Evolutionary conservation across 768 basidiomycete species (phyloP), one percentile per base, ranked within the genome.

Genomic region (Candolleomyces eurysporus): DNA sequence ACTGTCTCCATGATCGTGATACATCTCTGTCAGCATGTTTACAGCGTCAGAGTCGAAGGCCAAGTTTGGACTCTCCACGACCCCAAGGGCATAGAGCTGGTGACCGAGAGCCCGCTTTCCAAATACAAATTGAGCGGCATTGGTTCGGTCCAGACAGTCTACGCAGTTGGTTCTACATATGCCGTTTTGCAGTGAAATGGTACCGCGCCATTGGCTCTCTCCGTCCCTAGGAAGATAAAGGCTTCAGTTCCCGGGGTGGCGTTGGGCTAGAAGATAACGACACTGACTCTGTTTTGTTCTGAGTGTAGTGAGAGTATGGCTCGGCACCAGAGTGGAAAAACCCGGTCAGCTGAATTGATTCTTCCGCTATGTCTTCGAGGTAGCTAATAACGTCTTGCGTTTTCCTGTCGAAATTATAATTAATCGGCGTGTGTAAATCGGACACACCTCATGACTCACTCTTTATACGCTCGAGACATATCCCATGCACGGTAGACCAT

Each of bases 1-100:
- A 94, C 94, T 96, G 69, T 97, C 94, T 1, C 94, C 94, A 66
- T 97, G 95, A 72, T 97, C 94, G 70, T 96, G 94, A 72, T 96
- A 98, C 95, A 99, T 98, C 76, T 97, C 94, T 4, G 95, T 98
- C 66, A 99, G 70, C 86, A 98, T 95, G 71, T 96, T 94, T 45
- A 96, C 91, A 1, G 94, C 95, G 72, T 96, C 96, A 10, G 91
- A 94, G 68, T 96, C 94, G 69, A 96, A 96, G 0, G 88, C 84
- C 42, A 99, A 78, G 68, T 94, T 87, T 0, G 96, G 95, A 60
- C 79, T 87, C 19, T 89, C 86, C 8, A 97, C 87, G 16, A 98
- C 82, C 0, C 97, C 97, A 4, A 99, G 85, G 0, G 95, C 96
- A 71, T 96, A 93, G 8, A 99, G 80, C 71, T 99, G 97, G 72